phyloP scores from a whole-genome alignment of 495 filamentous ascomycete species.

The Amphirosellinia nigrospora region DNA sequence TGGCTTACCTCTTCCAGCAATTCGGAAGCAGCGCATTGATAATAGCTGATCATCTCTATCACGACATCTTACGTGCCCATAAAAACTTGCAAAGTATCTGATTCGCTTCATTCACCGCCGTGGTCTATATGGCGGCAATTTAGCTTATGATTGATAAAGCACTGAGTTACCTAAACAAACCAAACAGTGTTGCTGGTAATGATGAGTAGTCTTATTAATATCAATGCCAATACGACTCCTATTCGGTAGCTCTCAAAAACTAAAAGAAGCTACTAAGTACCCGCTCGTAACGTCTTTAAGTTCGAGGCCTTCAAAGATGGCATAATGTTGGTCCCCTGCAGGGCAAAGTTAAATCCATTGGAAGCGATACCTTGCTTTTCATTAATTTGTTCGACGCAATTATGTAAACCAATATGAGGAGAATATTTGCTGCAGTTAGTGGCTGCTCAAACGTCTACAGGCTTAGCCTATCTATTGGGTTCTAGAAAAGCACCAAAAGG shows the following conservation, averaged over 20 bases:
- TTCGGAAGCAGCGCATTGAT: background rate
- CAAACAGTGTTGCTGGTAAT: background rate
- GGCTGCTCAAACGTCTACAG: no score
- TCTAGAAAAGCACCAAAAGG: no score
- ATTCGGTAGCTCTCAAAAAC: background rate
- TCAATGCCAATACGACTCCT: background rate
- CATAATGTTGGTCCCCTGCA: background rate
- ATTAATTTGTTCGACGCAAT: background rate
- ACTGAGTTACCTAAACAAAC: background rate
- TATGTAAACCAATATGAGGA: background rate
- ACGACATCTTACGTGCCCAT: constrained; percentile 6
- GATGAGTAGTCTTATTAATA: background rate
- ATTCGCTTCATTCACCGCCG: background rate
- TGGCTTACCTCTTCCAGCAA: constrained; percentile 11
- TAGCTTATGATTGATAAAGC: background rate
- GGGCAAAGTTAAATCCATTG: background rate
- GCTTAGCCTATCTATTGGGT: no score
- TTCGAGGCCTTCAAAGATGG: background rate
- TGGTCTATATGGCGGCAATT: background rate
- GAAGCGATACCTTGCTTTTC: background rate
- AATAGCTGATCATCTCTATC: background rate
- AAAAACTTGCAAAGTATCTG: background rate
- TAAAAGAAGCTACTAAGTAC: background rate
- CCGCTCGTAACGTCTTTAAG: background rate
- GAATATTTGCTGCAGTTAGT: background rate